Percentiles rank a stretch among this genome's conserved stretches.
phyloP scores from a whole-genome alignment of 768 basidiomycete species.

The Rossbeevera mucosa region DNA sequence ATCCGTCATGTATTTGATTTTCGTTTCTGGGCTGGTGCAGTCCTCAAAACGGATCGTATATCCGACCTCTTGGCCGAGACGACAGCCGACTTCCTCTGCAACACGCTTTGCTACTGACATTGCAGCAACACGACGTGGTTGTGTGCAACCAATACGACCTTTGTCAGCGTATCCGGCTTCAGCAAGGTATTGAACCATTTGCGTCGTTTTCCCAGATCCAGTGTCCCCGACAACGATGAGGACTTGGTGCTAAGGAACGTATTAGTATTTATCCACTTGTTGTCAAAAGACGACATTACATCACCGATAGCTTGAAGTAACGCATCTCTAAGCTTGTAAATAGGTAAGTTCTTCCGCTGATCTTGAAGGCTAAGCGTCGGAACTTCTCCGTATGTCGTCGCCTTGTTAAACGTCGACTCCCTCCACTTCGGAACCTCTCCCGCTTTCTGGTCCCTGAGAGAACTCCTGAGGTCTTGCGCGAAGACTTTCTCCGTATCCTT shows the following conservation, averaged over 20 bases:
- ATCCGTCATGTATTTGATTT: slow-evolving; percentile 99
- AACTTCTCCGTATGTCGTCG: slow-evolving; percentile 92
- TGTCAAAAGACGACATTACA: slow-evolving; percentile 43
- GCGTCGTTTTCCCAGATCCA: slow-evolving; percentile 97
- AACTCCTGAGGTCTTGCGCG: slow-evolving; percentile 86
- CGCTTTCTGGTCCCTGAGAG: slow-evolving; percentile 77
- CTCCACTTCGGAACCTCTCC: slow-evolving; percentile 87
- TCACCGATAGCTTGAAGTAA: slow-evolving; percentile 86
- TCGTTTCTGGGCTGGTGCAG: slow-evolving; percentile 96
- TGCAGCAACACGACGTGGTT: slow-evolving; percentile 98
- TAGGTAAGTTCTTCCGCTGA: slow-evolving; percentile 85
- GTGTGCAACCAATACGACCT: slow-evolving; percentile 93
- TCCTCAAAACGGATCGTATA: slow-evolving; percentile 99
- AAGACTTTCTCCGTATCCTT: slow-evolving; percentile 81
- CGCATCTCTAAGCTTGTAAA: slow-evolving; percentile 90
- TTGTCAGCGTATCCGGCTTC: slow-evolving; percentile 90
- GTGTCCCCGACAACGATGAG: slow-evolving; percentile 98
- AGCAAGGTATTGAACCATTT: slow-evolving; percentile 98
- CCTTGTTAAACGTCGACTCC: slow-evolving; percentile 88
- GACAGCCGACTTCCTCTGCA: slow-evolving; percentile 95
- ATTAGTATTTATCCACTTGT: slow-evolving; percentile 14
- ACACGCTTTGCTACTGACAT: slow-evolving; percentile 99
- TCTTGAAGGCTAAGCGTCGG: slow-evolving; percentile 89
- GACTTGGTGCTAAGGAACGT: slow-evolving; percentile 59
- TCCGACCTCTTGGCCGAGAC: slow-evolving; percentile 95